These are phyloP conservation scores for Moesziomyces sp. DNA, from an alignment of 1,284 basidiomycete species.

Conservation along the genomic window DNA sequence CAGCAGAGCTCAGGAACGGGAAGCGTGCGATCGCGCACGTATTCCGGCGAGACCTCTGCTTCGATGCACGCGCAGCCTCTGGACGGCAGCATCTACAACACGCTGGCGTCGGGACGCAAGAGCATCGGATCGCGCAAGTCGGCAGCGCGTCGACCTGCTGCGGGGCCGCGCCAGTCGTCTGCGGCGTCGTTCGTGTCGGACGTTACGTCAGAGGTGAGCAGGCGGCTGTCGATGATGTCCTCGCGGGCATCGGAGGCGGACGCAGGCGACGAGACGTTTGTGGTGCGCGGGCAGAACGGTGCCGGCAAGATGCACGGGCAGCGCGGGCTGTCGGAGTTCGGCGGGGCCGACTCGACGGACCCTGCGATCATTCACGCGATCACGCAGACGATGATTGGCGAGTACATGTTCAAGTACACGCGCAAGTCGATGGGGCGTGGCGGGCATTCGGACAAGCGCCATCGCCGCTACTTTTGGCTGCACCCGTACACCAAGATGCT, in stretches of 20 bases:
- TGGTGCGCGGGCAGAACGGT: slow-evolving; percentile 16
- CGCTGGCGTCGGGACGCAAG: slow-evolving; percentile 37
- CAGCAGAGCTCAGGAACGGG: slow-evolving; percentile 38
- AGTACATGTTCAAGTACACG: slow-evolving; percentile 98
- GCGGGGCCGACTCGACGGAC: slow-evolving; percentile 51
- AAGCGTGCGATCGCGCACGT: slow-evolving; percentile 44
- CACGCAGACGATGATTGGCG: slow-evolving; percentile 99
- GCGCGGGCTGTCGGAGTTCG: slow-evolving; percentile 29
- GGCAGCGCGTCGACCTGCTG: slow-evolving; percentile 20
- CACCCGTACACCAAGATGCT: slow-evolving; percentile 98
- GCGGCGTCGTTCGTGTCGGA: slow-evolving; percentile 59
- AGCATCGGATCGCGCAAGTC: slow-evolving; percentile 44
- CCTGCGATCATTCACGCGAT: slow-evolving; percentile 81
- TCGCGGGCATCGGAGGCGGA: slow-evolving; percentile 41
- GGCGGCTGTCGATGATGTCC: slow-evolving; percentile 52
- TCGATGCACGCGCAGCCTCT: slow-evolving; percentile 26
- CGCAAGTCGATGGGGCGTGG: slow-evolving; percentile 84
- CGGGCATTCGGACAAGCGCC: slow-evolving; percentile 87
- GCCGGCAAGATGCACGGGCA: slow-evolving; percentile 14
- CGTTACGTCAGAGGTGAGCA: slow-evolving; percentile 57
- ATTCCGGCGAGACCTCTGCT: slow-evolving; percentile 32
- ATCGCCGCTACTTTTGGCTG: slow-evolving; percentile 98
- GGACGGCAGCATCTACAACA: slow-evolving; percentile 47
- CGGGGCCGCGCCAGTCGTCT: slow-evolving; percentile 45
- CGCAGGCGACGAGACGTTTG: slow-evolving; percentile 41